A percentile compares a stretch with the other conserved stretches of the same genome.
phyloP scores from a whole-genome alignment of 1,284 basidiomycete species.

The Baeospora myosura region DNA sequence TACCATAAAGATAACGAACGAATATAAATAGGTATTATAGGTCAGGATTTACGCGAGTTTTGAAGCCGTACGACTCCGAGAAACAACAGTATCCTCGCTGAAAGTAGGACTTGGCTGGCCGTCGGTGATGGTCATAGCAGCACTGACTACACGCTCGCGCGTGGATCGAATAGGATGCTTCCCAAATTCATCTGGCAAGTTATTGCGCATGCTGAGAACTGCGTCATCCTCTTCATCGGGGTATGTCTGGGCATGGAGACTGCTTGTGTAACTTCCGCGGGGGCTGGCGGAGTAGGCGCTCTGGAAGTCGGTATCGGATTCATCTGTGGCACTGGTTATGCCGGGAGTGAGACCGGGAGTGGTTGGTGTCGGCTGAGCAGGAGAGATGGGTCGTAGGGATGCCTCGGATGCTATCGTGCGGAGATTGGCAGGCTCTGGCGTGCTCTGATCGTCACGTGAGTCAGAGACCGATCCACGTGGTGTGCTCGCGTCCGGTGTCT shows the following conservation, averaged over 20 bases:
- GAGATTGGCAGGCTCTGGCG: conserved; percentile 18
- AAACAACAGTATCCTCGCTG: conserved; percentile 29
- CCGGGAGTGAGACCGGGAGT: conserved; percentile 36
- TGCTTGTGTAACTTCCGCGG: conserved; percentile 42
- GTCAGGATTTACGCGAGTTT: background rate
- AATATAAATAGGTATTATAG: conserved; percentile 2
- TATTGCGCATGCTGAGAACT: conserved; percentile 10
- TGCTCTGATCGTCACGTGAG: conserved; percentile 16
- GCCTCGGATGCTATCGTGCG: conserved; percentile 31
- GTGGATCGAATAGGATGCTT: conserved; percentile 13
- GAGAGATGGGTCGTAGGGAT: conserved; percentile 23
- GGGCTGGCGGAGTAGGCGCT: conserved; percentile 75
- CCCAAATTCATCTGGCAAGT: conserved; percentile 20
- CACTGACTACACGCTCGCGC: conserved; percentile 40
- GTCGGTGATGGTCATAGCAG: conserved; percentile 16
- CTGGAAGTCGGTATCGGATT: conserved; percentile 79
- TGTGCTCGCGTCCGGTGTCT: conserved; percentile 8
- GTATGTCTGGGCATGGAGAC: background rate
- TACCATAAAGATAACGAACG: conserved; percentile 9
- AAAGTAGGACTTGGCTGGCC: conserved; percentile 29
- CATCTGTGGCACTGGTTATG: conserved; percentile 51
- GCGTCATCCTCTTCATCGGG: conserved; percentile 16
- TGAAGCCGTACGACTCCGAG: conserved; percentile 19
- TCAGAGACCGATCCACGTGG: conserved; percentile 15
- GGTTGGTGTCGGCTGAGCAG: conserved; percentile 26